These are phyloP conservation scores for Corynespora cassiicola DNA, from an alignment of 2,329 filamentous ascomycete species.

Conservation along the genomic window DNA sequence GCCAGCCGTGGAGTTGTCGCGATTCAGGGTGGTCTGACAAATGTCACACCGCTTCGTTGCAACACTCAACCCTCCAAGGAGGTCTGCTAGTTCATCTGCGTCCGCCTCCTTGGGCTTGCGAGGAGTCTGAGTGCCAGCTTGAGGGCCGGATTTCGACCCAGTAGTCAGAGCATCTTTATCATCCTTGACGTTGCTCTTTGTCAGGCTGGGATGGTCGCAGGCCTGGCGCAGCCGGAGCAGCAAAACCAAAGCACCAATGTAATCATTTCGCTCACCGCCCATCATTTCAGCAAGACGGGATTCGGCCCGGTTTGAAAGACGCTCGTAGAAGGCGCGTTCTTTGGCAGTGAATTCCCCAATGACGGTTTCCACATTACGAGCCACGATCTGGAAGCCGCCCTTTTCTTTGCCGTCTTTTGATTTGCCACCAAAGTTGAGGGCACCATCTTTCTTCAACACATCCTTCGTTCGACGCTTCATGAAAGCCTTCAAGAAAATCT, in stretches of 20 bases:
- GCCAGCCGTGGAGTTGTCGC: slow-evolving; percentile 60
- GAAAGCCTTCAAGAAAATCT: slow-evolving; percentile 85
- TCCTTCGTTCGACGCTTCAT: slow-evolving; percentile 99
- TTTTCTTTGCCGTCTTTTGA: slow-evolving; percentile 61
- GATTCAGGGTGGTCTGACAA: slow-evolving; percentile 73
- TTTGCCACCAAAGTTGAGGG: slow-evolving; percentile 78
- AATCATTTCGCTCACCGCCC: slow-evolving; percentile 78
- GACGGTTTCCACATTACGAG: slow-evolving; percentile 84
- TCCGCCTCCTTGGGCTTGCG: slow-evolving; percentile 62
- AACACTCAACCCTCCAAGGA: slow-evolving; percentile 85
- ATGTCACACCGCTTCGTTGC: slow-evolving; percentile 81
- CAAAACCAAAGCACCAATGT: slow-evolving; percentile 90
- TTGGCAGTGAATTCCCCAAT: slow-evolving; percentile 78
- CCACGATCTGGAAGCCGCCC: slow-evolving; percentile 86
- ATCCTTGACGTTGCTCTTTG: slow-evolving; percentile 82
- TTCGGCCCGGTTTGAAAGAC: slow-evolving; percentile 83
- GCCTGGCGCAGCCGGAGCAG: slow-evolving; percentile 90
- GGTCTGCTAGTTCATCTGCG: slow-evolving; percentile 81
- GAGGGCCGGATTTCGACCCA: slow-evolving; percentile 56
- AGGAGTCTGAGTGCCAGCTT: slow-evolving; percentile 38
- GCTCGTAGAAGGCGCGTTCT: slow-evolving; percentile 85
- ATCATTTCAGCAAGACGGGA: slow-evolving; percentile 89
- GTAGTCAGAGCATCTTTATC: slow-evolving; percentile 85
- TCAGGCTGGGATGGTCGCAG: slow-evolving; percentile 91
- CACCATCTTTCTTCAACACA: slow-evolving; percentile 87